phyloP scores from a whole-genome alignment of 2,329 filamentous ascomycete genomes.

The Zalaria sp. region DNA sequence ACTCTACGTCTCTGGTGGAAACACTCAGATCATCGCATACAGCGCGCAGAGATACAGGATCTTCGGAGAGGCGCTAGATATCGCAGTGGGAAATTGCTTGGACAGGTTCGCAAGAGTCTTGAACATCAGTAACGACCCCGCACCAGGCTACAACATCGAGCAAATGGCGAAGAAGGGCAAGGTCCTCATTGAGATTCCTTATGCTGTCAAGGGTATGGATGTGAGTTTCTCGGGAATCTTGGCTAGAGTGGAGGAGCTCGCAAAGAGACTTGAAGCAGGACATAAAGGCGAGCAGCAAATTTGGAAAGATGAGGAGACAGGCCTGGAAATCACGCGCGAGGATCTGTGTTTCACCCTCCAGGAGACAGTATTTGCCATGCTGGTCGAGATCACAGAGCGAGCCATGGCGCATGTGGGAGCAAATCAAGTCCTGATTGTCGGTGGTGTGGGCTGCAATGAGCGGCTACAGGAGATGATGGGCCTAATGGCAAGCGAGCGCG shows the following conservation, averaged over 20 bases:
- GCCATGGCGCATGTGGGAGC: constrained; percentile 97
- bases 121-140: constrained; percentile 85
- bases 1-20: constrained; percentile 87
- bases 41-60: constrained; percentile 90
- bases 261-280: constrained; percentile 44
- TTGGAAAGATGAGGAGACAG: constrained; percentile 29
- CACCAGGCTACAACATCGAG: constrained; percentile 96
- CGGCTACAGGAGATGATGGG: constrained; percentile 98
- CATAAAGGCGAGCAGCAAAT: constrained; percentile 9
- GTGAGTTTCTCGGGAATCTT: constrained; percentile 91
- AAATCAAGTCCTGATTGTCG: constrained; percentile 82
- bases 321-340: constrained; percentile 54
- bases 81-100: constrained; percentile 93
- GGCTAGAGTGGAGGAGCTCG: constrained; percentile 66
- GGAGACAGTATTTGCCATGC: constrained; percentile 91
- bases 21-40: constrained; percentile 97
- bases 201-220: constrained; percentile 98
- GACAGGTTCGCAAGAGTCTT: constrained; percentile 90
- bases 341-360: constrained; percentile 92
- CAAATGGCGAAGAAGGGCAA: constrained; percentile 67
- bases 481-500: constrained; percentile 75
- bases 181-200: constrained; percentile 73
- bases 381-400: constrained; percentile 95
- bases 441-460: constrained; percentile 91
- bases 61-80: constrained; percentile 94